Base-by-base conservation (phyloP, 2,329 filamentous ascomycete species). In the Penicillium frequentans region DNA sequence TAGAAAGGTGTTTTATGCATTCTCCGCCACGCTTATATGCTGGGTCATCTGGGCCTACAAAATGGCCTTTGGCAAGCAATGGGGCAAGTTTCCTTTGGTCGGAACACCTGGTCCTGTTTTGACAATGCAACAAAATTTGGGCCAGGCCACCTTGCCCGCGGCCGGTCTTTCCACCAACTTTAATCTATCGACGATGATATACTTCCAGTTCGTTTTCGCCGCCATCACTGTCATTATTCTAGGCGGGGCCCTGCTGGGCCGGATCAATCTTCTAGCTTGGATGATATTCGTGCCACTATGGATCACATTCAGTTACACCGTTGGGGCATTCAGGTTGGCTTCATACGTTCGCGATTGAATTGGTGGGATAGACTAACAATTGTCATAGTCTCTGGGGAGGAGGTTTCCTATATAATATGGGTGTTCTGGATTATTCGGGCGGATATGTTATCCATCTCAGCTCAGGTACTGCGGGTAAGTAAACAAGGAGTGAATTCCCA, bases 31-130 rank as follows among this genome's bases (percentile, higher is more conserved):
- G 7, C 73, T 82, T 21, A 76, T 82, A 53, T 77, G 74, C 65
- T 82, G 80, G 80, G 77, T 81, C 5, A 70, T 81, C 10, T 82
- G 75, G 73, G 79, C 71, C 14, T 82, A 81, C 66, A 79, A 81
- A 58, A 73, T 79, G 44, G 75, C 68, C 3, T 82, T 82, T 61
- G 80, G 80, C 50, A 66, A 76, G 55, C 74, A 82, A 81, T 82
- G 80, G 71, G 63, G 61, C 21, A 56, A 35, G 9, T 57, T 69
- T 21, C 80, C 80, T 0, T 77, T 82, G 58, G 79, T 79, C 2
- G 37, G 37, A 42, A 21, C 37, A 42, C 37, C 37, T n/a, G 37
- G 37, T 5, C 37, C 37, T 13, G 37, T 42, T n/a, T n/a, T 42
- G n/a, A 42, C 37, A 9, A 42, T 42, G 37, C n/a, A 42, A 42